These are phyloP conservation scores for Epichloe hybrida DNA, from an alignment of 2,329 filamentous ascomycete species.

Conservation along the genomic window DNA sequence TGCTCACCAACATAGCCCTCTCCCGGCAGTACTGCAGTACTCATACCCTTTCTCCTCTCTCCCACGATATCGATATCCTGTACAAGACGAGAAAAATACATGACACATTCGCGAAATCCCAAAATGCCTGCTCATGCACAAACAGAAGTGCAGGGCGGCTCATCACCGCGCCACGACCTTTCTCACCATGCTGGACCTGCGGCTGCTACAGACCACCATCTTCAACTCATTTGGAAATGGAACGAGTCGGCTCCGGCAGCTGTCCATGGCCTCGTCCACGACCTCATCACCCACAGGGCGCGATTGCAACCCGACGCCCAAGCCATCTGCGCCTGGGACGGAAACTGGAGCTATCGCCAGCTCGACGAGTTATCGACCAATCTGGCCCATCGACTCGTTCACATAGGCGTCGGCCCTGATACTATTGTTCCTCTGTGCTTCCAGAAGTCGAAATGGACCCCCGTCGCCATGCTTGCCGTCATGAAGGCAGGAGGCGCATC, in stretches of 20 bases:
- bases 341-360: conserved; percentile 11
- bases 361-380: conserved; percentile 6
- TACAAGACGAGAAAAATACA: too few relatives aligned
- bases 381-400: conserved; percentile 5
- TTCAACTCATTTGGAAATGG: conserved; percentile 9
- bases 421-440: conserved; percentile 1
- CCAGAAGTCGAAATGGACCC: conserved; percentile 6
- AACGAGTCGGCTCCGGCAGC: conserved; percentile 7
- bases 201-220: background rate
- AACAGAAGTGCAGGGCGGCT: background rate
- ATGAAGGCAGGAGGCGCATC: conserved; percentile 4
- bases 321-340: conserved; percentile 15
- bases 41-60: too few relatives aligned
- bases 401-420: conserved; percentile 1
- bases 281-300: conserved; percentile 8
- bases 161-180: background rate
- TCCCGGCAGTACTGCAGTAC: too few relatives aligned
- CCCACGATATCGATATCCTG: too few relatives aligned
- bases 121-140: background rate
- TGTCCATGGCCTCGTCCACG: conserved; percentile 9
- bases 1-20: too few relatives aligned
- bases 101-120: too few relatives aligned
- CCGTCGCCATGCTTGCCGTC: conserved; percentile 2
- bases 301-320: conserved; percentile 3
- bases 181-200: background rate